phyloP scores from a whole-genome alignment of 2,329 filamentous ascomycete species.

The Botrytis elliptica region DNA sequence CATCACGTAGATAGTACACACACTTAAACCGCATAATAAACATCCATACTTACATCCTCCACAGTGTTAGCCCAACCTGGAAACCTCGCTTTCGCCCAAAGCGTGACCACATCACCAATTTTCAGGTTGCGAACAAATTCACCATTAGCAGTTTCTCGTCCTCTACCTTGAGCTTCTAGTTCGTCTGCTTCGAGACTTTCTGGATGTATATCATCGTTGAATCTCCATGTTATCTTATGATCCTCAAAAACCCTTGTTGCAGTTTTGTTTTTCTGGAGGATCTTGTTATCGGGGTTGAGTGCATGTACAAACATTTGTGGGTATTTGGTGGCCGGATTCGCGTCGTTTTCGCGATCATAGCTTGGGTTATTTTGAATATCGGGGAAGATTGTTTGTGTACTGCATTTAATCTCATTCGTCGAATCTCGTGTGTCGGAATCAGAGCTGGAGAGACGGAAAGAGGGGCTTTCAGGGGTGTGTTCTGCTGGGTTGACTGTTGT shows the following conservation, averaged over 20 bases:
- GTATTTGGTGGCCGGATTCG: background rate
- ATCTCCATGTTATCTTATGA: constrained; percentile 55
- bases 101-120: constrained; percentile 27
- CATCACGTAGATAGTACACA: background rate
- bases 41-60: constrained; percentile 51
- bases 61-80: constrained; percentile 53
- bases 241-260: constrained; percentile 44
- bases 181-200: constrained; percentile 44
- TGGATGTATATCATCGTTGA: constrained; percentile 48
- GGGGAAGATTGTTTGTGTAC: constrained; percentile 43
- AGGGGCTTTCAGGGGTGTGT: background rate
- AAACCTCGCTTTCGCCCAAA: constrained; percentile 45
- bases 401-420: constrained; percentile 33
- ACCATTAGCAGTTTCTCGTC: constrained; percentile 51
- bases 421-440: background rate
- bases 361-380: constrained; percentile 16
- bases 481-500: background rate
- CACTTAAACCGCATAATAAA: constrained; percentile 54
- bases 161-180: constrained; percentile 47
- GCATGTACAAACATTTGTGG: constrained; percentile 42
- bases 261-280: constrained; percentile 48
- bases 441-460: constrained; percentile 7
- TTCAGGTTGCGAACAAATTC: constrained; percentile 54
- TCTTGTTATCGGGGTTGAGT: constrained; percentile 39
- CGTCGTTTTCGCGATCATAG: background rate